Evolutionary conservation across 257 asterid genomes (phyloP).

Genomic region (Craterostigma plantagineum): DNA sequence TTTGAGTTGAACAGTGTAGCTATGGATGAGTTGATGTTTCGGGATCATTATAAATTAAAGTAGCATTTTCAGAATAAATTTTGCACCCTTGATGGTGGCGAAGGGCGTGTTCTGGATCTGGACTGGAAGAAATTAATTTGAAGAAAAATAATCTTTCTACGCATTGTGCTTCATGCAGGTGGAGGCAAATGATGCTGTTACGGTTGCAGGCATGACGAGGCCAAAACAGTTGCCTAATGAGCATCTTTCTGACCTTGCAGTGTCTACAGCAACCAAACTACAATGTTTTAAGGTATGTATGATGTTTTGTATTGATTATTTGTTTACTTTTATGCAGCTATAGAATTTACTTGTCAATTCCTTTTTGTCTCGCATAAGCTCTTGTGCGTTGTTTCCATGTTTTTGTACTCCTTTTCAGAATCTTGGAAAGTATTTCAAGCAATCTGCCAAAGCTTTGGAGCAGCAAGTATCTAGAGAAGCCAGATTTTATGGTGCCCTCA

Average conservation of each 20-base stretch:
- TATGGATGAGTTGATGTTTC: no score
- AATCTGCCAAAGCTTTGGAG: conserved; percentile 81
- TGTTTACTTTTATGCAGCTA: background rate
- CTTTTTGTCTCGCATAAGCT: conserved; percentile 1
- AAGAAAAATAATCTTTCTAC: background rate
- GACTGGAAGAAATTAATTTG: background rate
- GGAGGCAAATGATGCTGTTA: conserved; percentile 87
- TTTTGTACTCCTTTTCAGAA: conserved; percentile 26
- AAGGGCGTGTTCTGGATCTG: no score
- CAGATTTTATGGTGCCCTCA: conserved; percentile 95
- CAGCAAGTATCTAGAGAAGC: conserved; percentile 81
- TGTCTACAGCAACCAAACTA: conserved; percentile 81
- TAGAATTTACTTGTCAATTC: background rate
- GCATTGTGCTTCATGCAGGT: conserved; percentile 29
- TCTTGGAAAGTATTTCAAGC: conserved; percentile 91
- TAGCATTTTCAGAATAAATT: background rate
- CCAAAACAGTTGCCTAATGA: conserved; percentile 84
- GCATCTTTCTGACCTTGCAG: conserved; percentile 82
- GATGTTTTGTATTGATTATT: background rate
- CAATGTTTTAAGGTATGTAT: conserved; percentile 95
- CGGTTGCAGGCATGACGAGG: conserved; percentile 93
- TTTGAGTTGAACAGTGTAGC: no score
- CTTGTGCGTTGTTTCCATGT: conserved; percentile 4
- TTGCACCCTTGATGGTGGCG: background rate
- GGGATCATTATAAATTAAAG: no score